A percentile compares a stretch with the other conserved stretches of the same genome.
These are phyloP conservation scores for Hypoxylon sp. DNA, from an alignment of 2,329 filamentous ascomycete species.

Conservation along the genomic window DNA sequence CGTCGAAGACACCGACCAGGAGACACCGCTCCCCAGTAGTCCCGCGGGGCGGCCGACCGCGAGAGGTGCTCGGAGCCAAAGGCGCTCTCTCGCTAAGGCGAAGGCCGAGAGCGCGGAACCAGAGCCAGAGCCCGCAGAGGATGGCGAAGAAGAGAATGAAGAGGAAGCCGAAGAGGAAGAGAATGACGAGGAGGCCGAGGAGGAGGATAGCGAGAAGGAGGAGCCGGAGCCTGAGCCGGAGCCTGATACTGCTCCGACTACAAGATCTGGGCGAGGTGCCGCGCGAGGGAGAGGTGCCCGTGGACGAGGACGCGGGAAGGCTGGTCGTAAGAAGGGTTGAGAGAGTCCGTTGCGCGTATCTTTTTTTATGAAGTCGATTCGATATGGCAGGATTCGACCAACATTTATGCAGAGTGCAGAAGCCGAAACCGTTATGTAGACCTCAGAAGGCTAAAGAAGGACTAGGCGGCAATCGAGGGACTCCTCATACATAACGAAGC, in stretches of 20 bases:
- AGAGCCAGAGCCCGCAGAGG: slow-evolving; percentile 48
- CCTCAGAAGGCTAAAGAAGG: background rate
- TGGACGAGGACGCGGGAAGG: slow-evolving; percentile 49
- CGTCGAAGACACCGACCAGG: slow-evolving; percentile 67
- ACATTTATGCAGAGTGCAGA: background rate
- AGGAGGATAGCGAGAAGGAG: slow-evolving; percentile 44
- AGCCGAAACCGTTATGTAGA: background rate
- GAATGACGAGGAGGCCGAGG: slow-evolving; percentile 38
- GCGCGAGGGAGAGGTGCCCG: slow-evolving; percentile 47
- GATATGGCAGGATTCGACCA: background rate
- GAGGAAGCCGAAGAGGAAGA: slow-evolving; percentile 37
- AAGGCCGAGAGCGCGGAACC: slow-evolving; percentile 55
- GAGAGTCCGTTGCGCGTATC: background rate
- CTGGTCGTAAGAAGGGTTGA: slow-evolving; percentile 48
- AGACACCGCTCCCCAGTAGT: slow-evolving; percentile 59
- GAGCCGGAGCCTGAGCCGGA: slow-evolving; percentile 31
- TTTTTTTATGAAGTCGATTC: slow-evolving; percentile 7
- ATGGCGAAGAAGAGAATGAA: slow-evolving; percentile 39
- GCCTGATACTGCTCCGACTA: slow-evolving; percentile 42
- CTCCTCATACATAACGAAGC: background rate
- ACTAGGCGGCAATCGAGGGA: background rate
- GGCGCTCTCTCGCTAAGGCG: slow-evolving; percentile 61
- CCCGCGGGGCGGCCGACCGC: slow-evolving; percentile 58
- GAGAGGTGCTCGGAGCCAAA: slow-evolving; percentile 61
- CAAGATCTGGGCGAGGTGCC: slow-evolving; percentile 41